Evolutionary conservation across 805 yeast genomes (phyloP), one percentile per base, ranked within the genome.

Genomic region (Cyberlindnera petersonii): DNA sequence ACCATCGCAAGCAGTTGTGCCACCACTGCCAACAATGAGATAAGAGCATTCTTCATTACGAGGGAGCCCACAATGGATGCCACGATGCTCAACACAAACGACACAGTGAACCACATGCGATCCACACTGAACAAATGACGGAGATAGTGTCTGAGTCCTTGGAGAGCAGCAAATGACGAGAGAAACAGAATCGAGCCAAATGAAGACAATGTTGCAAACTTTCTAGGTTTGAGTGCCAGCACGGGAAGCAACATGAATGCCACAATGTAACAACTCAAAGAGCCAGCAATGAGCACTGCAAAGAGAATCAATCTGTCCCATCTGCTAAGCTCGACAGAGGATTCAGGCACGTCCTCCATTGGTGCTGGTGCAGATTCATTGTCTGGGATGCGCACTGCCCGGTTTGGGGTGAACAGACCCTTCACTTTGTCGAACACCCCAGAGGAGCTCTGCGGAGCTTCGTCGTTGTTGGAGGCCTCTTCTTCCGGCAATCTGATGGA

Each of bases 301-400:
- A 50, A 50, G 5, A 50, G 37, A 14, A 48, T 16, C 21, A 50
- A 34, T 30, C 50, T 34, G 21, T 50, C 55, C 47, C 47, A 46
- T 24, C 47, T 27, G 5, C 45, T 40, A 5, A 46, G 40, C 30
- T 47, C 39, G 8, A 29, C 18, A 24, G 37, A 15, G 15, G 36
- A 21, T 14, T 38, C 39, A 10, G 31, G 35, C 5, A 20, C 33
- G 7, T 28, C 39, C 19, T 24, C 40, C 39, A 33, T 33, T 7
- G 34, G 43, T 29, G 26, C 23, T 4, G 37, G 34, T 22, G 22
- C 38, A 8, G 33, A 24, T 11, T 30, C 40, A 4, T 24, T 35
- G 26, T 31, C 38, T 13, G 41, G 35, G 30, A 30, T 21, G 9
- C 39, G 15, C n/a, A n/a, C 19, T 17, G 34, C 17, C 6, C 17